These are phyloP conservation scores for Microthlaspi erraticum DNA, from an alignment of 345 rosid genomes.

Conservation along the genomic window DNA sequence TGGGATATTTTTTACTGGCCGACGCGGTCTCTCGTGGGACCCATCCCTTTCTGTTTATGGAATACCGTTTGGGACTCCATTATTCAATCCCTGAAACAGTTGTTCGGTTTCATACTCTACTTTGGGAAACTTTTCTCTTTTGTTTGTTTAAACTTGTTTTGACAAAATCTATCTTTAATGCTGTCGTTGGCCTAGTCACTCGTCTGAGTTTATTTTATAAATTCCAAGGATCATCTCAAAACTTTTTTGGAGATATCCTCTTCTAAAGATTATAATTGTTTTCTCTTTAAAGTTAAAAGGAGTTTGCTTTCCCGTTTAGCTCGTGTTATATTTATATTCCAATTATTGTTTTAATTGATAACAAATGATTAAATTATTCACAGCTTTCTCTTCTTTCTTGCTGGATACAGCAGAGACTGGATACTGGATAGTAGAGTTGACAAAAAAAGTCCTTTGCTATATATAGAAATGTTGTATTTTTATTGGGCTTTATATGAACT, in stretches of 20 bases:
- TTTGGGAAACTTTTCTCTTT: background rate
- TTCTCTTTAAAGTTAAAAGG: no score
- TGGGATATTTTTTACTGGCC: slow-evolving; percentile 11
- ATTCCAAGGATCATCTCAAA: background rate
- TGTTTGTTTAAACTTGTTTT: background rate
- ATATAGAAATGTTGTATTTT: background rate
- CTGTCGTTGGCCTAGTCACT: background rate
- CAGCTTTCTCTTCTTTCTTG: no score
- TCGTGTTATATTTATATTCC: no score
- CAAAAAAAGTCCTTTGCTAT: background rate
- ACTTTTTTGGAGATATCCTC: background rate
- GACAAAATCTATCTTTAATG: background rate
- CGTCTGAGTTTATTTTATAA: background rate
- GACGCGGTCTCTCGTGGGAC: background rate
- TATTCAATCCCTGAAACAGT: background rate
- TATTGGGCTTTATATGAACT: background rate
- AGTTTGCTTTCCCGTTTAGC: no score
- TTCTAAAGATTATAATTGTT: no score
- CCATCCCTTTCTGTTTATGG: background rate
- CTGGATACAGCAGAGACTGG: no score
- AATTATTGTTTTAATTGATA: no score
- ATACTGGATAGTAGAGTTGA: no score
- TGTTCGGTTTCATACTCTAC: background rate
- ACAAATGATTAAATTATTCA: no score
- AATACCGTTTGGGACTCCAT: background rate